Percentiles rank a stretch among this genome's conserved stretches.
Evolutionary conservation across 2,329 filamentous ascomycete genomes (phyloP).

Genomic region (Colletotrichum acutatum): DNA sequence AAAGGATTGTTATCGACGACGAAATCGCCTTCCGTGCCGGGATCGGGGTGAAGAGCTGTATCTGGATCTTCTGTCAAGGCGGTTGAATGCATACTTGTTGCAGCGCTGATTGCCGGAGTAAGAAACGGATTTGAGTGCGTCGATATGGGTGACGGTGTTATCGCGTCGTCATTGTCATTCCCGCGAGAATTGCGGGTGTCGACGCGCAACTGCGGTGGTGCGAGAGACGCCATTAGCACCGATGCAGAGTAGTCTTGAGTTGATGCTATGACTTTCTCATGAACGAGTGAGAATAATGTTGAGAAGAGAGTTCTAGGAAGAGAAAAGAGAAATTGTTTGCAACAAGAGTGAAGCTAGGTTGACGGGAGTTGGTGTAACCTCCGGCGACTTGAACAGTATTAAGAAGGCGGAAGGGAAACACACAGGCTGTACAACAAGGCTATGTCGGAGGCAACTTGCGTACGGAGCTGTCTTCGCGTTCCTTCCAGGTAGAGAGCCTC

Average conservation of each 20-base stretch:
- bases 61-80: conserved; percentile 45
- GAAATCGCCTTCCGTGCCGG: conserved; percentile 77
- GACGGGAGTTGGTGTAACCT: neutral
- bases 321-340: neutral
- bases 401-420: neutral
- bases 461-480: neutral
- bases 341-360: neutral
- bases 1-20: conserved; percentile 79
- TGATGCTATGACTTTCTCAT: conserved; percentile 13
- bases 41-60: conserved; percentile 73
- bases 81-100: conserved; percentile 35
- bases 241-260: neutral
- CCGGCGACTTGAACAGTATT: conserved; percentile 17
- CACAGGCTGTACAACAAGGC: neutral
- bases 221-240: conserved; percentile 35
- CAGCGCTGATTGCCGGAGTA: conserved; percentile 38
- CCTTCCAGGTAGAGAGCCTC: neutral
- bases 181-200: conserved; percentile 28
- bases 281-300: neutral
- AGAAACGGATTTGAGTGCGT: conserved; percentile 41
- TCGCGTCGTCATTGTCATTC: conserved; percentile 33
- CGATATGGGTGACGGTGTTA: conserved; percentile 34
- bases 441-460: conserved; percentile 9
- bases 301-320: no score
- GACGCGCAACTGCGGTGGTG: conserved; percentile 34